These are phyloP conservation scores for Favolaschia claudopus DNA, from an alignment of 768 basidiomycete species.

Conservation along the genomic window DNA sequence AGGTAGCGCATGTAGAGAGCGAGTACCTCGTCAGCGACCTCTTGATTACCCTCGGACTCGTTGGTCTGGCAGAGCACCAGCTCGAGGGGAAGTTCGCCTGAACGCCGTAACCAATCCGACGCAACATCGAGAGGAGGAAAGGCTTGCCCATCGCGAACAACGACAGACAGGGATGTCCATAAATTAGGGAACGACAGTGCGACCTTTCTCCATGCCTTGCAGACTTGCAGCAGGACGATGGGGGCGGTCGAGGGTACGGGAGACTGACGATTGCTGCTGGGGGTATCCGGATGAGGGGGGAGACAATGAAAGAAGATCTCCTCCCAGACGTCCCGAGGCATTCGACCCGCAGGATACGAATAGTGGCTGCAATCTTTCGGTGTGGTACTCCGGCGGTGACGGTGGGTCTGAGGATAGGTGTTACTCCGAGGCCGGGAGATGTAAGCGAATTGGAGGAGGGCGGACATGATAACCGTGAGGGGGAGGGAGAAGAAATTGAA, in stretches of 20 bases:
- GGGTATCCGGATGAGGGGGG: slow-evolving; percentile 8
- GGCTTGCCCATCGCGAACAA: slow-evolving; percentile 37
- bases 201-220: slow-evolving; percentile 49
- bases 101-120: slow-evolving; percentile 41
- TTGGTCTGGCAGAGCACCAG: slow-evolving; percentile 42
- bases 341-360: slow-evolving; percentile 23
- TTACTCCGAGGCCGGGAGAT: slow-evolving; percentile 23
- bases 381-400: slow-evolving; percentile 2
- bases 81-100: slow-evolving; percentile 40
- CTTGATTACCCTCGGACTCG: slow-evolving; percentile 39
- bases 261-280: not conserved
- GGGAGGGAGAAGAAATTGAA: not conserved
- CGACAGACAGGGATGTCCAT: slow-evolving; percentile 48
- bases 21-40: slow-evolving; percentile 36
- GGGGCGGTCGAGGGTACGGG: slow-evolving; percentile 34
- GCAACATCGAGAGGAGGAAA: slow-evolving; percentile 39
- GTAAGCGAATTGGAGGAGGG: slow-evolving; percentile 8
- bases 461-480: not conserved
- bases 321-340: slow-evolving; percentile 40
- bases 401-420: slow-evolving; percentile 18
- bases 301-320: slow-evolving; percentile 41
- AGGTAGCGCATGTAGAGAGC: slow-evolving; percentile 40
- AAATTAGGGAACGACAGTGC: slow-evolving; percentile 46
- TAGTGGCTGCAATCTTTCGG: slow-evolving; percentile 1
- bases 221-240: slow-evolving; percentile 50